A percentile compares a stretch with the other conserved stretches of the same genome.
Conservation (phyloP, 345 rosid species). For the Camelina neglecta region DNA sequence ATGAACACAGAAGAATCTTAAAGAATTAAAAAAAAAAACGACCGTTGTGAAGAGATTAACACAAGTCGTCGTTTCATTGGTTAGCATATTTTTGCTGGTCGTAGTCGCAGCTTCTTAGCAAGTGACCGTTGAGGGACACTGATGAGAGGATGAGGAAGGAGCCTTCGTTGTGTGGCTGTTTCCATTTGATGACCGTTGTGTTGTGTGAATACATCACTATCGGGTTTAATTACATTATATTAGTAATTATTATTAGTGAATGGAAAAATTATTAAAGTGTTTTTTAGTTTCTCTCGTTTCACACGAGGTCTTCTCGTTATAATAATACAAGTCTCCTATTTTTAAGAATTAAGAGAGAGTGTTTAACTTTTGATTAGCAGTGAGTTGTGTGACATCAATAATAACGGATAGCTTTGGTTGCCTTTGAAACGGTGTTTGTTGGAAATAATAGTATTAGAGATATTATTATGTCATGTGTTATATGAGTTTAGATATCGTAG, state of each 20-base stretch:
- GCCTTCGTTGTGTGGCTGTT: conserved; percentile 27
- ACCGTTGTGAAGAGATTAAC: conserved; percentile 16
- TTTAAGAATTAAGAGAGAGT: background rate
- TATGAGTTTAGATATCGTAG: background rate
- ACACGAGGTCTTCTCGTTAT: conserved; percentile 30
- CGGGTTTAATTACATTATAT: background rate
- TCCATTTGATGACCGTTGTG: conserved; percentile 38
- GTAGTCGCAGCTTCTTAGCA: conserved; percentile 40
- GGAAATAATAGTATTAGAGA: background rate
- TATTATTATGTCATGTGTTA: background rate
- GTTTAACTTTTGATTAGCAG: background rate
- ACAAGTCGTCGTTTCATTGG: conserved; percentile 31
- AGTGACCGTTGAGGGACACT: conserved; percentile 40
- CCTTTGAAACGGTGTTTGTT: background rate
- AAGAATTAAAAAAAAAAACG: background rate
- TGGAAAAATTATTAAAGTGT: too few species aligned
- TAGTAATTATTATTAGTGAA: background rate
- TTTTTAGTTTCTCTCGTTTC: conserved; percentile 1
- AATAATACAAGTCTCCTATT: conserved; percentile 11
- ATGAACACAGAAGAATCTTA: conserved; percentile 2
- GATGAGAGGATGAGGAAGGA: conserved; percentile 10
- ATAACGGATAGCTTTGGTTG: background rate
- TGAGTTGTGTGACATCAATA: conserved; percentile 3
- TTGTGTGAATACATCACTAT: conserved; percentile 15
- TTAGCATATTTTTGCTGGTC: conserved; percentile 4